Conservation (phyloP, 768 basidiomycete genomes). For the Russula sp. region DNA sequence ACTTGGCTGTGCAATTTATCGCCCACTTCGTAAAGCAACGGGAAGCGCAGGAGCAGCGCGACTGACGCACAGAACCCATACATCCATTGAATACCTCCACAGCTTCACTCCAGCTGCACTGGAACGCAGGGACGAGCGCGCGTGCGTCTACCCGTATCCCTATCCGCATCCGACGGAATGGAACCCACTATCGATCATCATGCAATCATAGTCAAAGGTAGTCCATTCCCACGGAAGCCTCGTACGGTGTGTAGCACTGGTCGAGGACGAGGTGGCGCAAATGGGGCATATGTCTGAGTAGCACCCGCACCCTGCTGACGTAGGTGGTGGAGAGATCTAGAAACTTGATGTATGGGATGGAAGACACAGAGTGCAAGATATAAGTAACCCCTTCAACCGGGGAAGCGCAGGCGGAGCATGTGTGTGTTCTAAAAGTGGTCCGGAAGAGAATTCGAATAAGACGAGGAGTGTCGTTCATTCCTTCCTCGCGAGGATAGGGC, state of each 20-base stretch:
- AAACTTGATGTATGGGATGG: conserved; percentile 36
- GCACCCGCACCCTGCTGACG: conserved; percentile 34
- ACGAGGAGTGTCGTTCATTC: too few relatives aligned
- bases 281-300: conserved; percentile 32
- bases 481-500: too few relatives aligned
- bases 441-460: too few relatives aligned
- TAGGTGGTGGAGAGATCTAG: conserved; percentile 75
- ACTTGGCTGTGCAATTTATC: conserved; percentile 20
- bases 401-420: too few relatives aligned
- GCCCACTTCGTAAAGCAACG: conserved; percentile 24
- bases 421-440: too few relatives aligned
- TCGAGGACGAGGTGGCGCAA: conserved; percentile 70
- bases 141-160: conserved; percentile 27
- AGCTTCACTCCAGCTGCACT: conserved; percentile 58
- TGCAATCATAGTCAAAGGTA: conserved; percentile 51
- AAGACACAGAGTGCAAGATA: conserved; percentile 29
- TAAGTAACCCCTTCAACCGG: too few relatives aligned
- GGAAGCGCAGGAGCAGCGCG: conserved; percentile 43
- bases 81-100: conserved; percentile 45
- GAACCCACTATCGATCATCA: neutral
- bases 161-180: conserved; percentile 25
- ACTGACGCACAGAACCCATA: conserved; percentile 32
- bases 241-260: conserved; percentile 44
- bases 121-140: conserved; percentile 46
- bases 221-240: conserved; percentile 50